Base-by-base conservation (phyloP, 2,329 filamentous ascomycete genomes). In the Byssoonygena ceratinophila region DNA sequence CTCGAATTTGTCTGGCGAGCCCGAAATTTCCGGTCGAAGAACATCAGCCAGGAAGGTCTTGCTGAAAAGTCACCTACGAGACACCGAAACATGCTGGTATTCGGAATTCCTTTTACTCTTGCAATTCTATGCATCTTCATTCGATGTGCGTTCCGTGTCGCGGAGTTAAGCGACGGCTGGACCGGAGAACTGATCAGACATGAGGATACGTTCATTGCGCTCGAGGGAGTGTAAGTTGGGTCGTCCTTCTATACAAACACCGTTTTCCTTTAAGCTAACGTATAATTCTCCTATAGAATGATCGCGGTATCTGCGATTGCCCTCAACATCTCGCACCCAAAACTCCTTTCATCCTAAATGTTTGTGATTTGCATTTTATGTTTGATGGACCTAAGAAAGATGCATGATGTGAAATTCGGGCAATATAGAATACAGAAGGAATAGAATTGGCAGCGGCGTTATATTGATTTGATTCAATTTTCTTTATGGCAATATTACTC, bases 121-220 rank as follows among this genome's bases (percentile, higher is more conserved):
- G 74, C 80, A 1, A 82, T 81, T n/a, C 49, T 84, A 11, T 76
- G 74, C 59, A 80, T 87, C 60, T 77, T 85, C 56, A 77, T 78
- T 60, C 73, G 84, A 7, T 81, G 77, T 57, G 76, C 81, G 39
- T 87, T 81, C 66, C 76, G 84, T 51, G 77, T 84, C 20, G 78
- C 77, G 0, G 83, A 87, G 72, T 67, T 87, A 57, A 78, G 75
- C 57, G 71, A 77, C 49, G 83, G 83, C 1, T 87, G 81, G 77
- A 66, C 62, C 2, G 81, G 82, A 0, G 65, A 72, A 20, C 64
- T 86, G 59, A 82, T 83, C 63, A 65, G 61, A 31, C 65, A 76
- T 34, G 71, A 83, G 67, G 69, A 68, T 34, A 67, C 78, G 53
- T 82, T 83, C 62, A 73, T 82, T 55, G 75, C 67, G 4, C 74